These are phyloP conservation scores for Trichophyton benhamiae DNA, from an alignment of 2,329 filamentous ascomycete genomes.

Conservation along the genomic window DNA sequence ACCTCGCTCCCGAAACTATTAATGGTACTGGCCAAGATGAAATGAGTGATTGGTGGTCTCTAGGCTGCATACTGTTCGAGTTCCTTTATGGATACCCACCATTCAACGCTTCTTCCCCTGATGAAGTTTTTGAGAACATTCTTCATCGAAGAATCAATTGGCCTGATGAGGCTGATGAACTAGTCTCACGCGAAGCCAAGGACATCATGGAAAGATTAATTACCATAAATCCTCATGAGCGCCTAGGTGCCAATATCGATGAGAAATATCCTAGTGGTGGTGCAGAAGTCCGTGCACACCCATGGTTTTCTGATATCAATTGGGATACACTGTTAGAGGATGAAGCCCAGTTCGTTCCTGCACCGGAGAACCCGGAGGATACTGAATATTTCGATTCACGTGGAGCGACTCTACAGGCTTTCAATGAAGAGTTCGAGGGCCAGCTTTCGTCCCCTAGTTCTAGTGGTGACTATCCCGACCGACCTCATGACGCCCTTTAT, in stretches of 20 bases:
- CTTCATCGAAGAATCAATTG: constrained; percentile 79
- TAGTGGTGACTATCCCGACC: constrained; percentile 67
- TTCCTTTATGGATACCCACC: constrained; percentile 88
- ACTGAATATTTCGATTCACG: constrained; percentile 95
- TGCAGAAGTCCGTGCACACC: constrained; percentile 76
- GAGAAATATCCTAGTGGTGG: constrained; percentile 76
- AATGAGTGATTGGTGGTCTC: constrained; percentile 98
- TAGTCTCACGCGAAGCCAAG: constrained; percentile 76
- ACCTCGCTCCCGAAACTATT: constrained; percentile 92
- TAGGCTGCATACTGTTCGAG: constrained; percentile 97
- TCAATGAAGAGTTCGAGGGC: constrained; percentile 89
- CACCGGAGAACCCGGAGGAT: constrained; percentile 85
- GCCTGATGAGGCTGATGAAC: constrained; percentile 70
- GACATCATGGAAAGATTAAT: constrained; percentile 89
- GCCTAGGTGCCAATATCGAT: constrained; percentile 73
- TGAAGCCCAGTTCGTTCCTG: constrained; percentile 88
- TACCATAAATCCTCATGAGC: constrained; percentile 66
- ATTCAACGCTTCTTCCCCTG: constrained; percentile 80
- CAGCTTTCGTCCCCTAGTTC: constrained; percentile 62
- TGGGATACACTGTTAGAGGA: constrained; percentile 91
- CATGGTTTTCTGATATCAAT: constrained; percentile 77
- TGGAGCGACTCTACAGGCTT: constrained; percentile 82
- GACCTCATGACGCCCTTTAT: constrained; percentile 88
- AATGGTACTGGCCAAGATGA: constrained; percentile 91
- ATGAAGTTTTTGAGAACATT: constrained; percentile 95